Percentiles rank a stretch among this genome's conserved stretches.
Conservation (phyloP, 495 filamentous ascomycete genomes). For the Penicillium canariense region DNA sequence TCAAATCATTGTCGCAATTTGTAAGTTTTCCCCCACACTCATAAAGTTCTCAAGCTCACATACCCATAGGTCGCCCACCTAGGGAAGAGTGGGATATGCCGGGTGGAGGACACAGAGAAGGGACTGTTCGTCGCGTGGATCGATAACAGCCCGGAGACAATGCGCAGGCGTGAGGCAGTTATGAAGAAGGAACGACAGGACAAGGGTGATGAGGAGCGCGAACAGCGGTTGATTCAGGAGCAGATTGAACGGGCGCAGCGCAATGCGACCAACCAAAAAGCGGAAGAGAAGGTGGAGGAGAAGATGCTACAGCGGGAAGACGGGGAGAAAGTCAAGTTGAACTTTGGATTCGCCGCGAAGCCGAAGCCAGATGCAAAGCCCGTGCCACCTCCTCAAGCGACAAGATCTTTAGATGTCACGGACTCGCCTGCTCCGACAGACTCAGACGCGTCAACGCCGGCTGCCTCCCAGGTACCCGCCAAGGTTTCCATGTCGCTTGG, state of each 20-base stretch:
- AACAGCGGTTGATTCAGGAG: constrained; percentile 72
- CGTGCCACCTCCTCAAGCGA: constrained; percentile 24
- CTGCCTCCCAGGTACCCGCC: constrained; percentile 16
- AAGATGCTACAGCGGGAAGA: constrained; percentile 62
- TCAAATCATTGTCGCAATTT: constrained; percentile 83
- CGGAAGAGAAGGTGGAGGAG: constrained; percentile 41
- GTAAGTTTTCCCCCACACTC: no score
- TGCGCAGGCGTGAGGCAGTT: constrained; percentile 75
- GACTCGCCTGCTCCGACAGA: constrained; percentile 13
- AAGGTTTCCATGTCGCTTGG: constrained; percentile 60
- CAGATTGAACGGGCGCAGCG: constrained; percentile 74
- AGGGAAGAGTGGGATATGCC: constrained; percentile 77
- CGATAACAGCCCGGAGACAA: constrained; percentile 81
- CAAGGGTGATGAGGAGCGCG: constrained; percentile 84
- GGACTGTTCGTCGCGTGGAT: constrained; percentile 84
- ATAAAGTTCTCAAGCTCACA: no score
- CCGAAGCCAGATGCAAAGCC: constrained; percentile 28
- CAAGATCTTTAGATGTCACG: constrained; percentile 14
- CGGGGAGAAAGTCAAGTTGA: constrained; percentile 81
- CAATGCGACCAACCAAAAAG: constrained; percentile 27
- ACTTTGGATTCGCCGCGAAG: constrained; percentile 56
- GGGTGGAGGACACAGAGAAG: constrained; percentile 87
- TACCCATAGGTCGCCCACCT: constrained; percentile 78
- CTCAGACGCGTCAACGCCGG: constrained; percentile 21
- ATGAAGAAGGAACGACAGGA: constrained; percentile 80